These are phyloP conservation scores for Cryomyces minteri DNA, from an alignment of 495 filamentous ascomycete genomes.

Conservation along the genomic window DNA sequence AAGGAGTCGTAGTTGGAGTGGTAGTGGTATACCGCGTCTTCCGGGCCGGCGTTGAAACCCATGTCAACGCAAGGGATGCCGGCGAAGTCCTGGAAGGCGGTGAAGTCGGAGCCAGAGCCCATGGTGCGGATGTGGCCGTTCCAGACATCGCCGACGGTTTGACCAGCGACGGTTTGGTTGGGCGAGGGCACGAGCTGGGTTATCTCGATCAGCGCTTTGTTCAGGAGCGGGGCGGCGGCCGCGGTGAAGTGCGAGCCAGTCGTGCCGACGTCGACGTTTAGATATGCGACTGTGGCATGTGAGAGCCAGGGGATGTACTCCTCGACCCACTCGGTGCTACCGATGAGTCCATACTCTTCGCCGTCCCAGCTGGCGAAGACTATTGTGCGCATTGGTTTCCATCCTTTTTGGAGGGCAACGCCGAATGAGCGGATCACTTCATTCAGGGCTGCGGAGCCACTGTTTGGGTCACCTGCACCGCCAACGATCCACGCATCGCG, in stretches of 20 bases:
- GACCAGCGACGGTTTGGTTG: slow-evolving; percentile 42
- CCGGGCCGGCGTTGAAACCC: slow-evolving; percentile 6
- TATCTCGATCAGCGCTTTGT: slow-evolving; percentile 5
- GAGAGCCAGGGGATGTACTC: slow-evolving; percentile 17
- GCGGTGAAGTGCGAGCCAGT: slow-evolving; percentile 19
- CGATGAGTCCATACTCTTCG: slow-evolving; percentile 36
- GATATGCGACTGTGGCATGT: slow-evolving; percentile 30
- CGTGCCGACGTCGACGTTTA: slow-evolving; percentile 47
- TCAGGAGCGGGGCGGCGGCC: slow-evolving; percentile 13
- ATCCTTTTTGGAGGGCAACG: slow-evolving; percentile 22
- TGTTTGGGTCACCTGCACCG: slow-evolving; percentile 27
- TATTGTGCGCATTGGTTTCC: slow-evolving; percentile 22
- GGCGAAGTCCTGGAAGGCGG: slow-evolving; percentile 14
- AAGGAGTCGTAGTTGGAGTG: slow-evolving; percentile 17
- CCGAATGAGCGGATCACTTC: slow-evolving; percentile 24
- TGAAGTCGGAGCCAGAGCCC: slow-evolving; percentile 15
- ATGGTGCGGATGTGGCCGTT: slow-evolving; percentile 13
- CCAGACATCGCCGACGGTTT: slow-evolving; percentile 21
- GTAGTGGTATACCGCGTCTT: slow-evolving; percentile 17
- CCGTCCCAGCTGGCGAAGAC: slow-evolving; percentile 17
- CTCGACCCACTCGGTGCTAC: slow-evolving; percentile 19
- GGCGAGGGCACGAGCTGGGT: slow-evolving; percentile 35
- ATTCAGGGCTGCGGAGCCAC: slow-evolving; percentile 23
- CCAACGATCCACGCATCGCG: slow-evolving; percentile 23
- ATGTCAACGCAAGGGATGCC: slow-evolving; percentile 16